Conservation (phyloP, 495 filamentous ascomycete species). For the Hypoxylon intermedium region DNA sequence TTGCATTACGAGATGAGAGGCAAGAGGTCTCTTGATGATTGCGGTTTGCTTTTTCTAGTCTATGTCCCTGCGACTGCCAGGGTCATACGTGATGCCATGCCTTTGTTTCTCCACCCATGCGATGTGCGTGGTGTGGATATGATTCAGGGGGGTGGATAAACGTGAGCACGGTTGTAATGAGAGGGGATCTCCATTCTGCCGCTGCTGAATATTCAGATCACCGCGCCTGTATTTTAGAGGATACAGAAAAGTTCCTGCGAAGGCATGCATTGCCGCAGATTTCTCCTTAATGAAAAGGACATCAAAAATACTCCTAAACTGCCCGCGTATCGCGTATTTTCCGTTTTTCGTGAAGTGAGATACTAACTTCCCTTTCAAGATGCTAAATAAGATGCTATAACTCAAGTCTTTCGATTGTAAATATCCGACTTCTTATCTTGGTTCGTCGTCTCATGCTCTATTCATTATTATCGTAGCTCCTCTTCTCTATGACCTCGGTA, state of each 20-base stretch:
- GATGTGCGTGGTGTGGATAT: too few relatives aligned
- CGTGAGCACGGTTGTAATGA: neutral
- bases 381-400: too few relatives aligned
- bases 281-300: neutral
- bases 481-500: too few relatives aligned
- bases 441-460: too few relatives aligned
- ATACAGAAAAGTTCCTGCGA: conserved; percentile 32
- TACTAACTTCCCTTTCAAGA: too few relatives aligned
- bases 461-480: too few relatives aligned
- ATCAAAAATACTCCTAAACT: neutral
- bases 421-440: too few relatives aligned
- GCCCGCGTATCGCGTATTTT: neutral
- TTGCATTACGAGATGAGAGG: conserved; percentile 31
- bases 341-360: too few relatives aligned
- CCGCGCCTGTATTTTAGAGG: conserved; percentile 28
- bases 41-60: neutral
- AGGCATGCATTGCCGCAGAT: neutral
- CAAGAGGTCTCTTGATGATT: conserved; percentile 4
- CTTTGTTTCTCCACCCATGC: too few relatives aligned
- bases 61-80: too few relatives aligned
- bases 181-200: neutral
- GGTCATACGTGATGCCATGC: too few relatives aligned
- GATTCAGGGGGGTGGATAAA: neutral
- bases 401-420: too few relatives aligned
- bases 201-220: neutral